Percentiles rank a stretch among this genome's conserved stretches.
Evolutionary conservation across 75 land plant species (phyloP).

Genomic region (Cunninghamia lanceolata): DNA sequence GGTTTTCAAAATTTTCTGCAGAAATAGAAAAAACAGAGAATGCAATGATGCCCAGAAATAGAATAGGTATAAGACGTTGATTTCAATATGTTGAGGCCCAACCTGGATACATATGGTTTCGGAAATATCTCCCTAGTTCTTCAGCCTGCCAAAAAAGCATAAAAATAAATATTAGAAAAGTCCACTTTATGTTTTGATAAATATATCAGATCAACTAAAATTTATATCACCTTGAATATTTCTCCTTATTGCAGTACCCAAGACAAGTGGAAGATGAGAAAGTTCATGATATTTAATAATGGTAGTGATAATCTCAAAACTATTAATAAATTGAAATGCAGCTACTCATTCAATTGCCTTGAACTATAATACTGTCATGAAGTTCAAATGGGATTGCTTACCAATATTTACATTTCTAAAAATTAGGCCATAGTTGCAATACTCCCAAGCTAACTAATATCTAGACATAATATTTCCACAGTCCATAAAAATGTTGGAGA

Average conservation of each 20-base stretch:
- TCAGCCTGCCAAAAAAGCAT: slow-evolving; percentile 70
- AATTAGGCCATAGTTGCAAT: neutral
- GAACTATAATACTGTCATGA: neutral
- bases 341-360: neutral
- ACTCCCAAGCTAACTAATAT: neutral
- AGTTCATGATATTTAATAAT: neutral
- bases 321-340: neutral
- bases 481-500: too few species aligned
- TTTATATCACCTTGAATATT: neutral
- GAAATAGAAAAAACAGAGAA: neutral
- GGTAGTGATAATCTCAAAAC: neutral
- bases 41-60: neutral
- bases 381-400: neutral
- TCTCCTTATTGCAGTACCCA: neutral
- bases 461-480: too few species aligned
- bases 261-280: neutral
- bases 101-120: slow-evolving; percentile 99
- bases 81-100: neutral
- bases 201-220: neutral
- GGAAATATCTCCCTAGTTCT: slow-evolving; percentile 91
- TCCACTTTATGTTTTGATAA: neutral
- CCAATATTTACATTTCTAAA: neutral
- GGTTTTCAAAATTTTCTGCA: neutral
- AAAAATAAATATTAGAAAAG: neutral
- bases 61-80: neutral